Evolutionary conservation across 129 eudicot genomes (phyloP), one percentile per base, ranked within the genome.

Genomic region (Deinandra increscens): DNA sequence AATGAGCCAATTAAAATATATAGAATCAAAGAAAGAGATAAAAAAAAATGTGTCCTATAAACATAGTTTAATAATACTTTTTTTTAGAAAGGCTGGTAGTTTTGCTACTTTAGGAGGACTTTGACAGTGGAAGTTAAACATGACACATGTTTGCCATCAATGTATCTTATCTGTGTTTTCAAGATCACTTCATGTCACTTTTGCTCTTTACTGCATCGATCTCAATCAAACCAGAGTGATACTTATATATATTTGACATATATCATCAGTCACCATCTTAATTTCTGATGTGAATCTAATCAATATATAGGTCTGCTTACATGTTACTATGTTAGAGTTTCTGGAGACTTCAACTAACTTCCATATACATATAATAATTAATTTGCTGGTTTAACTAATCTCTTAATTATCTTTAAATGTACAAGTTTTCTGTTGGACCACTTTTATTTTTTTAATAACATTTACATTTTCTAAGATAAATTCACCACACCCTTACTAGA

Each of bases 121-220:
- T n/a, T n/a, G n/a, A n/a, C 58, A 76, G 38, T 69, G 70, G 60
- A 68, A 45, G 48, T 60, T 38, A 45, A n/a, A 60, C 60, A 70
- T 60, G 68, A 76, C 80, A 76, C 65, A 69, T 76, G 80, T 64
- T 69, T 69, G 63, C 50, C 70, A 76, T 76, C 37, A 68, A 69
- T 63, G 73, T 39, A 37, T 54, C 38, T 36, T 68, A 68, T 68
- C 42, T 60, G 59, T 69, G 44, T 37, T 46, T 33, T 68, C 43
- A 75, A 68, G 69, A 60, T 68, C 26, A 67, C 51, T 58, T 75
- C 74, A 75, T 58, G 69, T 58, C 68, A 68, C 43, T 75, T 67
- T 75, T 56, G 20, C 44, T 38, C 75, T 60, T 68, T 61, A 43
- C 68, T 26, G 23, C 55, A 23, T 36, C n/a, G n/a, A n/a, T n/a